These are phyloP conservation scores for Hypoxylon lenormandii DNA, from an alignment of 495 filamentous ascomycete genomes.

Conservation along the genomic window DNA sequence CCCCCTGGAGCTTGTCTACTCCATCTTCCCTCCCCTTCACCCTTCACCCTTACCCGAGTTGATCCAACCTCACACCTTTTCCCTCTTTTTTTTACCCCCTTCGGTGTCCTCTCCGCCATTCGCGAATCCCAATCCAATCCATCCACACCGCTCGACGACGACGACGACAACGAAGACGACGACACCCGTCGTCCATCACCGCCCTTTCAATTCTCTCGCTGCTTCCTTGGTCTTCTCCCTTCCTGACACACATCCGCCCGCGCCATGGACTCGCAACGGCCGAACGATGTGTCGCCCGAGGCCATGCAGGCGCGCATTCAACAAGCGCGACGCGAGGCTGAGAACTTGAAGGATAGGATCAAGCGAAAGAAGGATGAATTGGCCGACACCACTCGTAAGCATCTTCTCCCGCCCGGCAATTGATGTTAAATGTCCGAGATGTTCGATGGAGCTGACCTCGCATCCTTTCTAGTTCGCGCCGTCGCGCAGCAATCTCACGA, in stretches of 20 bases:
- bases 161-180: constrained; percentile 12
- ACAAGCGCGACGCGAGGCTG: constrained; percentile 95
- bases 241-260: constrained; percentile 47
- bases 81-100: constrained; percentile 47
- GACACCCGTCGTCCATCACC: constrained; percentile 36
- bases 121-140: constrained; percentile 43
- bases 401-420: constrained; percentile 20
- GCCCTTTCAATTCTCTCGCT: constrained; percentile 44
- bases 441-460: constrained; percentile 29
- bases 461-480: constrained; percentile 76
- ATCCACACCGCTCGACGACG: constrained; percentile 44
- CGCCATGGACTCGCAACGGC: constrained; percentile 63
- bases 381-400: constrained; percentile 95
- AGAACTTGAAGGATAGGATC: constrained; percentile 97
- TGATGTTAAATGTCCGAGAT: constrained; percentile 23
- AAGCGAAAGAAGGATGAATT: constrained; percentile 99
- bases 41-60: constrained; percentile 50
- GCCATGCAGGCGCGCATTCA: constrained; percentile 84
- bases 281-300: constrained; percentile 70
- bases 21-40: constrained; percentile 38
- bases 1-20: constrained; percentile 43
- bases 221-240: constrained; percentile 38
- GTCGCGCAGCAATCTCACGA: constrained; percentile 91
- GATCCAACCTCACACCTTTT: constrained; percentile 55
- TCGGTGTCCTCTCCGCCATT: constrained; percentile 49